A percentile compares a stretch with the other conserved stretches of the same genome.
Evolutionary conservation across 108 stramenopile species (phyloP).

Genomic region (Cyclotella cryptica): DNA sequence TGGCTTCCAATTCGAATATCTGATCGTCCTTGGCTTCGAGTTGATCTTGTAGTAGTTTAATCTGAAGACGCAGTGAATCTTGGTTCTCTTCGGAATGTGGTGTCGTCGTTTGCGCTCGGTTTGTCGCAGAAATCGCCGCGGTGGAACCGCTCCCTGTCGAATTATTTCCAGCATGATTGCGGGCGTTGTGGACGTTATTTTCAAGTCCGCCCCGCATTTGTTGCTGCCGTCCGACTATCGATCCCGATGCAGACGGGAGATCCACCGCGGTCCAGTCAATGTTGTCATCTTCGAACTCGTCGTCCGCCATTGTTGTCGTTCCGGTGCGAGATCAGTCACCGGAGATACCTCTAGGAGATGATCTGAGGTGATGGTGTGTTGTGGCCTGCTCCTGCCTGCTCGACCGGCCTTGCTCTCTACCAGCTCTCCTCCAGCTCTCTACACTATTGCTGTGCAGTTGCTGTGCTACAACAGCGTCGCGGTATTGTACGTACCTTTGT

Average conservation of each 20-base stretch:
- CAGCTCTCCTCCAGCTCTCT: no score
- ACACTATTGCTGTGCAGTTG: no score
- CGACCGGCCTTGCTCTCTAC: no score
- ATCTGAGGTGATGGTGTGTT: no score
- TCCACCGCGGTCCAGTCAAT: conserved; percentile 45
- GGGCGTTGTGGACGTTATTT: no score
- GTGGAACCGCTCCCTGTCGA: no score
- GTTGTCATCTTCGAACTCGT: conserved; percentile 35
- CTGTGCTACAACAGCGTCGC: no score
- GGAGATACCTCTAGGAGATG: no score
- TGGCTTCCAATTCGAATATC: conserved; percentile 41
- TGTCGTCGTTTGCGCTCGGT: background rate
- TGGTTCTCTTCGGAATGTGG: background rate
- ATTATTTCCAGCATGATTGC: no score
- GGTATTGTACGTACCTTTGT: no score
- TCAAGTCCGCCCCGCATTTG: no score
- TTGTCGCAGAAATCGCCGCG: background rate
- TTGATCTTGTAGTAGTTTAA: conserved; percentile 20
- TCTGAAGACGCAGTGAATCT: background rate
- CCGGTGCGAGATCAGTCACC: background rate
- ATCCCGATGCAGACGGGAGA: background rate
- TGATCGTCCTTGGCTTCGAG: conserved; percentile 24
- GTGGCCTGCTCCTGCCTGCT: no score
- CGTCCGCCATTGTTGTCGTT: conserved; percentile 14
- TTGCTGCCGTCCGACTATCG: background rate